Evolutionary conservation across 2,329 filamentous ascomycete genomes (phyloP).

Genomic region (Fusarium secorum): DNA sequence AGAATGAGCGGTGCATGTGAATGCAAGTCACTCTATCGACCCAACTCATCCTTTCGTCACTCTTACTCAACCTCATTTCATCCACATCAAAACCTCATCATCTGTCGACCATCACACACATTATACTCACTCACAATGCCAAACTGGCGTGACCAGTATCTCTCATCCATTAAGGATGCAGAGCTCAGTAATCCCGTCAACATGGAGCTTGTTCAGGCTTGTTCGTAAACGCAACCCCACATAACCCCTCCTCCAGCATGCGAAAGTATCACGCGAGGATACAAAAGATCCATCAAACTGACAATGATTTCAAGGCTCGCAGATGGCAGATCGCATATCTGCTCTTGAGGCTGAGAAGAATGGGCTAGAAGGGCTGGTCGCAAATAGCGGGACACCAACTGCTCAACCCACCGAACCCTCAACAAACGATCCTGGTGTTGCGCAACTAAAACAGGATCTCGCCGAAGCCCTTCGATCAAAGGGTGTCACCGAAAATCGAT

Average conservation of each 20-base stretch:
- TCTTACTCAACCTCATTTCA: neutral
- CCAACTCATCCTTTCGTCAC: constrained; percentile 1
- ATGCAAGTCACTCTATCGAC: constrained; percentile 7
- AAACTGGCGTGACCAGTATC: constrained; percentile 84
- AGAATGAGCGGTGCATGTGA: constrained; percentile 31
- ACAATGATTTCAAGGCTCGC: constrained; percentile 59
- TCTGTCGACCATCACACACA: neutral
- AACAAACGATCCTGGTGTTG: constrained; percentile 46
- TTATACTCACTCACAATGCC: constrained; percentile 53
- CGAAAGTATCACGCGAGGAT: constrained; percentile 15
- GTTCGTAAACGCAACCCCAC: constrained; percentile 57
- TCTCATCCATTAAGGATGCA: constrained; percentile 76
- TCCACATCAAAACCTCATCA: neutral
- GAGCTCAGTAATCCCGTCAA: constrained; percentile 69
- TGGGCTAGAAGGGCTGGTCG: constrained; percentile 45
- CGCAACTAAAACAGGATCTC: constrained; percentile 72
- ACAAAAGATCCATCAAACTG: constrained; percentile 12
- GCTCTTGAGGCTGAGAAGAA: constrained; percentile 67
- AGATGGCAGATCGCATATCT: constrained; percentile 72
- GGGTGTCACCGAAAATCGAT: constrained; percentile 69
- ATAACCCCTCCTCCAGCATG: constrained; percentile 15
- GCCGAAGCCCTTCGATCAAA: constrained; percentile 79
- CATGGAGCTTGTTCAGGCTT: constrained; percentile 77
- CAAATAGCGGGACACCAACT: constrained; percentile 36
- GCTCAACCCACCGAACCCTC: constrained; percentile 24